Evolutionary conservation across 805 yeast genomes (phyloP).

Genomic region (Scheffersomyces amazonensis): DNA sequence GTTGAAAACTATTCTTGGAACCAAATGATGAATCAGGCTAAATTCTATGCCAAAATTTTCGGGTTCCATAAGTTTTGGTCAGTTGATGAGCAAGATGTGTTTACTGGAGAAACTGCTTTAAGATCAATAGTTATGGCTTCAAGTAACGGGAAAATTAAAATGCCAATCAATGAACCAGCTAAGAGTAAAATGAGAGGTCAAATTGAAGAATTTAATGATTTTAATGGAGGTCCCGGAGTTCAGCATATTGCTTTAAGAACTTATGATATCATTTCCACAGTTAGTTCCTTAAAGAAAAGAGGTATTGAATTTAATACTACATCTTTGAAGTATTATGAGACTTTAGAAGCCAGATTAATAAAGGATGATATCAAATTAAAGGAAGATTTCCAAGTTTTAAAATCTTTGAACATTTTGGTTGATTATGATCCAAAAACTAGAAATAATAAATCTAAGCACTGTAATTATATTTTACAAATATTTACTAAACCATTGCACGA

Average conservation of each 20-base stretch:
- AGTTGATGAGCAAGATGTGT: constrained; percentile 75
- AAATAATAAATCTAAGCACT: constrained; percentile 16
- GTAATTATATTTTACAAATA: constrained; percentile 75
- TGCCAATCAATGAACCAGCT: constrained; percentile 88
- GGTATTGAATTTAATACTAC: constrained; percentile 71
- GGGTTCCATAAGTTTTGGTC: constrained; percentile 84
- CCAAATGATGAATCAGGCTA: constrained; percentile 56
- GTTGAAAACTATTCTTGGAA: constrained; percentile 79
- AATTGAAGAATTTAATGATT: constrained; percentile 78
- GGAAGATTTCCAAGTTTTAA: constrained; percentile 52
- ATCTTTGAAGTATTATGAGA: constrained; percentile 55
- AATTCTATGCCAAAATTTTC: constrained; percentile 56
- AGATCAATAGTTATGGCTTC: constrained; percentile 77
- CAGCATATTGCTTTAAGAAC: constrained; percentile 80
- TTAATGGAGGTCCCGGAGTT: constrained; percentile 76
- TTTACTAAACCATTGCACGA: constrained; percentile 76
- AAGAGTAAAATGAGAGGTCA: constrained; percentile 64
- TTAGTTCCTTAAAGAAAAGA: constrained; percentile 49
- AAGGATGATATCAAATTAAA: constrained; percentile 41
- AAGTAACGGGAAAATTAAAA: constrained; percentile 58
- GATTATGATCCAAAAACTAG: constrained; percentile 64
- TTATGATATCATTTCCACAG: constrained; percentile 55
- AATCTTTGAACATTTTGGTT: constrained; percentile 58
- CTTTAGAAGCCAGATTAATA: constrained; percentile 44
- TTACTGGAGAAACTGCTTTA: constrained; percentile 67